A percentile compares a stretch with the other conserved stretches of the same genome.
Evolutionary conservation across 495 filamentous ascomycete species (phyloP).

Genomic region (Elaphomyces granulatus): DNA sequence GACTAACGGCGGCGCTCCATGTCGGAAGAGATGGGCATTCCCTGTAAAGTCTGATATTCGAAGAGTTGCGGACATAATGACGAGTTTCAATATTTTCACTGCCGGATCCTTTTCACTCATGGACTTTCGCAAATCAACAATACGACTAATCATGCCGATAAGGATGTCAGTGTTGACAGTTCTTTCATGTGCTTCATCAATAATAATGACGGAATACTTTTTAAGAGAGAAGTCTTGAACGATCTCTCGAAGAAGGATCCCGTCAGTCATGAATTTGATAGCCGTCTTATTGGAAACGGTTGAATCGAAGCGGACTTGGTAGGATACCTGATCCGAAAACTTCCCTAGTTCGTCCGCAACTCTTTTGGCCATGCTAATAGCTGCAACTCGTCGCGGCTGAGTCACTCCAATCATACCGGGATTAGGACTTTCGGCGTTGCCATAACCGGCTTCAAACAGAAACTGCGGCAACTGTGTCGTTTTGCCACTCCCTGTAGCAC

Average conservation of each 20-base stretch:
- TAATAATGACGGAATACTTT: conserved; percentile 90
- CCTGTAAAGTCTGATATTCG: conserved; percentile 79
- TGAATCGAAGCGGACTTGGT: conserved; percentile 91
- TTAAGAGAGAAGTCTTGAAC: conserved; percentile 74
- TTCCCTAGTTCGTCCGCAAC: conserved; percentile 74
- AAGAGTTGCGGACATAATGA: conserved; percentile 97
- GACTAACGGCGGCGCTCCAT: conserved; percentile 63
- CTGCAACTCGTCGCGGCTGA: conserved; percentile 83
- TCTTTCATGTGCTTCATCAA: conserved; percentile 96
- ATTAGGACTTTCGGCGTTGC: conserved; percentile 56
- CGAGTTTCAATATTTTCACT: conserved; percentile 70
- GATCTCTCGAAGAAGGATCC: conserved; percentile 85
- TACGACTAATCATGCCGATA: conserved; percentile 88
- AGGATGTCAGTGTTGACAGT: conserved; percentile 96
- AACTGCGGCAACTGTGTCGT: conserved; percentile 97
- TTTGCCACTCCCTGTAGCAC: conserved; percentile 91
- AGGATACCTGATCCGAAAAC: conserved; percentile 54
- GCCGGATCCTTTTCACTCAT: conserved; percentile 47
- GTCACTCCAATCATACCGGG: conserved; percentile 92
- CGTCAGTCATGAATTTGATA: conserved; percentile 99
- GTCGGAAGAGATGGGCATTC: conserved; percentile 64
- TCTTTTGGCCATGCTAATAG: conserved; percentile 88
- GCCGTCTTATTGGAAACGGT: conserved; percentile 71
- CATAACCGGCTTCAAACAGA: conserved; percentile 85
- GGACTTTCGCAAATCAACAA: conserved; percentile 59